Evolutionary conservation across 2,329 filamentous ascomycete genomes (phyloP).

Genomic region (Sclerotinia glacialis): DNA sequence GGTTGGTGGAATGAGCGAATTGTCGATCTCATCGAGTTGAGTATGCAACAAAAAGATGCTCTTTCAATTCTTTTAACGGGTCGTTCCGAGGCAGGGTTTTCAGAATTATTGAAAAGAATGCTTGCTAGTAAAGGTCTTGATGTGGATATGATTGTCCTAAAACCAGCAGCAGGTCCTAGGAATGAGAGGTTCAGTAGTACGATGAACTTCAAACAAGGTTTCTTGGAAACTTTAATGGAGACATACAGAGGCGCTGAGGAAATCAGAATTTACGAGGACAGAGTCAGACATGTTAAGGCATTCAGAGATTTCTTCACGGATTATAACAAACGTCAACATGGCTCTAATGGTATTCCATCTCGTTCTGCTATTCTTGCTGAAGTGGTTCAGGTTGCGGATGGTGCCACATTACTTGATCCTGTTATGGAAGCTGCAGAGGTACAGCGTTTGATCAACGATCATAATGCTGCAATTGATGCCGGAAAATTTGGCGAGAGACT

Average conservation of each 20-base stretch:
- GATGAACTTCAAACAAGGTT: slow-evolving; percentile 87
- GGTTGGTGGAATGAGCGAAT: slow-evolving; percentile 98
- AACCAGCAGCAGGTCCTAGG: slow-evolving; percentile 77
- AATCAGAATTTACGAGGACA: slow-evolving; percentile 71
- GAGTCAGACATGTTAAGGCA: slow-evolving; percentile 66
- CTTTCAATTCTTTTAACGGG: slow-evolving; percentile 86
- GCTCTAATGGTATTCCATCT: slow-evolving; percentile 50
- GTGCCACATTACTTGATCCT: slow-evolving; percentile 70
- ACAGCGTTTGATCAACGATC: slow-evolving; percentile 83
- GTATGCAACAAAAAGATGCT: slow-evolving; percentile 79
- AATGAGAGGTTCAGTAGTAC: slow-evolving; percentile 77
- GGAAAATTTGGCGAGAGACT: slow-evolving; percentile 48
- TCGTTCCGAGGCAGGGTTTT: slow-evolving; percentile 72
- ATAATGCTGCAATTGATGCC: slow-evolving; percentile 62
- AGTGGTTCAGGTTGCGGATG: slow-evolving; percentile 82
- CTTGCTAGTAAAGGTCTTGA: slow-evolving; percentile 71
- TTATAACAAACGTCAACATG: slow-evolving; percentile 62
- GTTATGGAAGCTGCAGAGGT: slow-evolving; percentile 78
- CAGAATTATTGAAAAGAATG: slow-evolving; percentile 78
- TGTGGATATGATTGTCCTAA: slow-evolving; percentile 86
- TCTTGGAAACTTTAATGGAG: slow-evolving; percentile 76
- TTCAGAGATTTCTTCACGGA: slow-evolving; percentile 82
- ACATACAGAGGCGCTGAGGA: slow-evolving; percentile 84
- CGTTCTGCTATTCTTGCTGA: slow-evolving; percentile 70
- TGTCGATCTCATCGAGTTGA: slow-evolving; percentile 73